Base-by-base conservation (phyloP, 805 yeast species). In the Saturnispora sanitii region DNA sequence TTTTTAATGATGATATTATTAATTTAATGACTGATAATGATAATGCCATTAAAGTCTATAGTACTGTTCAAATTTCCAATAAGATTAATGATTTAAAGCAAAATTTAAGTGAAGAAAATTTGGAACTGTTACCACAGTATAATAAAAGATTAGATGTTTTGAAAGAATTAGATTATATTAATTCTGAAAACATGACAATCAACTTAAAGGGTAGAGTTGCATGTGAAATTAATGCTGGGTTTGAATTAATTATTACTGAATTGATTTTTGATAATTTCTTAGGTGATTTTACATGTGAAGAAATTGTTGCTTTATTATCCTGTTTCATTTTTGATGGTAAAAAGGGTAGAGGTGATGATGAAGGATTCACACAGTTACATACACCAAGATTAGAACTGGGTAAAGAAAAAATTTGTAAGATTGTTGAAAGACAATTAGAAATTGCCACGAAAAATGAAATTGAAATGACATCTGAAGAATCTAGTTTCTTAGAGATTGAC, bases 241-340 rank as follows among this genome's bases (percentile, higher is more conserved):
- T 88, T 75, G 98, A 92, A 60, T 67, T 88, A 42, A 80, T 82
- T 2, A 58, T 92, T 9, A 90, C 98, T 0, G 98, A 92, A 59
- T 68, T 92, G 41, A 75, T 92, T 15, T 68, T 92, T 51, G 95
- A 90, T 54, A 92, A 92, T 61, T 87, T 90, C 65, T 65, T 92
- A 46, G 95, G 90, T 23, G 94, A 86, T 43, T 88, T 83, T 56
- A 94, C 88, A 47, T 87, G 96, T 1, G 96, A 87, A 54, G 98
- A 92, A 60, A 87, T 92, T 46, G 96, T 88, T n/a, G 97, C 97
- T 0, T 66, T 92, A 37, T 62, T 92, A 25, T 86, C 96, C 0
- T 85, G 83, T 28, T 92, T 92, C 64, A 95, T 92, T 1, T 92
- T 84, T 55, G 96, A 92, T 54, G 97, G 96, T 1, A 70, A 75